Conservation (phyloP, 108 stramenopile species). For the Thalassiosira profunda region DNA sequence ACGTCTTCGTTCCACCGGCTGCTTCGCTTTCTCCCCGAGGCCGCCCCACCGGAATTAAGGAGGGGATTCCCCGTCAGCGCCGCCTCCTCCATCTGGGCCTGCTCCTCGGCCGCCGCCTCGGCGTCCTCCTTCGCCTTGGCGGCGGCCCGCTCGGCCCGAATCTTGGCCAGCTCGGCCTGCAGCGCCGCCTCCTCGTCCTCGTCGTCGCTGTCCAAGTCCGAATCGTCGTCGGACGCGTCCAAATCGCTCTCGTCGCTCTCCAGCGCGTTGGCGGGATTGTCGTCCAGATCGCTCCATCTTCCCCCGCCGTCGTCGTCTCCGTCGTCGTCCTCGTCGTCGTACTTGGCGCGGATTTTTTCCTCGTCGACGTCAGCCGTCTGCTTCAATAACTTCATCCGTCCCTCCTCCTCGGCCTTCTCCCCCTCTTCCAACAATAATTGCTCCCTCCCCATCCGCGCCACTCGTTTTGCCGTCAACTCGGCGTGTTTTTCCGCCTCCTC, state of each 20-base stretch:
- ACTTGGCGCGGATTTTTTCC: conserved; percentile 53
- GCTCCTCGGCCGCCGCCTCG: conserved; percentile 73
- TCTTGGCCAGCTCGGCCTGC: conserved; percentile 93
- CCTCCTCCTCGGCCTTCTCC: conserved; percentile 65
- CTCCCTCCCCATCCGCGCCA: conserved; percentile 40
- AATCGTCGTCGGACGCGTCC: conserved; percentile 58
- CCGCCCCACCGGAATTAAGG: conserved; percentile 45
- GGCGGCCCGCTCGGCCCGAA: conserved; percentile 88
- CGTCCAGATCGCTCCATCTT: conserved; percentile 57
- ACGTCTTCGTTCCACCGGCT: conserved; percentile 99
- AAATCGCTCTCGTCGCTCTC: conserved; percentile 71
- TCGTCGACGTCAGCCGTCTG: conserved; percentile 88
- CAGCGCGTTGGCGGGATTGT: conserved; percentile 24
- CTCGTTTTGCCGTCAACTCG: conserved; percentile 40
- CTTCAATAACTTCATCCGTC: conserved; percentile 70
- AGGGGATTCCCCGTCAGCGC: conserved; percentile 92
- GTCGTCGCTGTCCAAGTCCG: conserved; percentile 80
- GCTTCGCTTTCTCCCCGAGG: conserved; percentile 72
- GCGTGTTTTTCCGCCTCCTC: conserved; percentile 78
- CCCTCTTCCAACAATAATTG: conserved; percentile 43
- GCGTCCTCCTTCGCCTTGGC: conserved; percentile 77
- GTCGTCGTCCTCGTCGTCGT: conserved; percentile 64
- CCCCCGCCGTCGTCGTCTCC: conserved; percentile 52
- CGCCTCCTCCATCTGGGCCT: conserved; percentile 82
- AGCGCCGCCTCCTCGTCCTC: conserved; percentile 94